Evolutionary conservation across 23 red algal genomes (phyloP), one percentile per base, ranked within the genome.

Genomic region (Agarophyton chilense): DNA sequence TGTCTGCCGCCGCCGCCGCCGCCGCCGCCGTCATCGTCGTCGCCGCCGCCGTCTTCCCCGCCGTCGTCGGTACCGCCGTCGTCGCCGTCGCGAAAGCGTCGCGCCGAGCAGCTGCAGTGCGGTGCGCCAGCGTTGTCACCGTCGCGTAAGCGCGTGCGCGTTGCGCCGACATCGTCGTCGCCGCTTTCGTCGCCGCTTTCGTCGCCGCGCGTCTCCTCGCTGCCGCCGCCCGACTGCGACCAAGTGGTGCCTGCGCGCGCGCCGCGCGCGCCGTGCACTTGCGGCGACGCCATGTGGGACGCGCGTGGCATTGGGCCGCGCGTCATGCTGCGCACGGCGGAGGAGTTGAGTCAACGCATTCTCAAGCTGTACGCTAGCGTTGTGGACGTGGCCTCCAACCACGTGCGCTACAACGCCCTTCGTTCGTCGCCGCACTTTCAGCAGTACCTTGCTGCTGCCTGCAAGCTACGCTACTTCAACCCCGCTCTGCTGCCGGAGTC

Each of bases 381-480:
- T 8, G 51, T 89, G 19, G 52, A 89, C 41, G 44, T 31, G 13
- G 35, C 34, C 21, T 78, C 85, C 24, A 89, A 72, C 45, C 11
- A 89, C 11, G 85, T 89, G 12, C 24, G 78, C 55, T 89, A 89
- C 55, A 57, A 70, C 0, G 32, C 71, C 18, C 54, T 92, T 63
- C 42, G 28, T 0, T 42, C 52, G 21, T 77, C 58, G 26, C 51
- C 56, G 19, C 1, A 66, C 51, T 84, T 92, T 66, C 79, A 77
- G 24, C 78, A 73, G 18, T 92, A 92, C 66, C 50, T 92, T 3
- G 61, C 42, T 18, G 43, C 78, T 12, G 89, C 81, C 9, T 52
- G 77, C 61, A 82, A 84, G 45, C 87, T 97, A 41, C 81, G 90
- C 16, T 85, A 94, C 73, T 77, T 94, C 39, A 55, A 97, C 56